phyloP scores from a whole-genome alignment of 306 rosid species.

The Phaseolus lunatus region DNA sequence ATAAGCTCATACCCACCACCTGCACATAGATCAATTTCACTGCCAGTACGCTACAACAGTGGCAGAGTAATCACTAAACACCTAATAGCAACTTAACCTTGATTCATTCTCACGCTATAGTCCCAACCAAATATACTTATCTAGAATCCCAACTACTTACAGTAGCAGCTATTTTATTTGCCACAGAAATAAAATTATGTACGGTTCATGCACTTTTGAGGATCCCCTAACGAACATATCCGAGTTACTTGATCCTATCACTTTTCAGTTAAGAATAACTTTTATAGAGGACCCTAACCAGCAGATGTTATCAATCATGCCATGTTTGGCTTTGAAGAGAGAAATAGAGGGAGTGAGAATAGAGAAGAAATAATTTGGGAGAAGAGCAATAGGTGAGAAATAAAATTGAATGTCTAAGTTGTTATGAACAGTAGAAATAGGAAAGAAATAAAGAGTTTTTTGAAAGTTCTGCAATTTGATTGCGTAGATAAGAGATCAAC shows the following conservation, averaged over 20 bases:
- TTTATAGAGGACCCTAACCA: not conserved
- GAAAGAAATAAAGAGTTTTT: too few species aligned
- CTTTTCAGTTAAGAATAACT: not conserved
- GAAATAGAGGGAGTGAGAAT: too few species aligned
- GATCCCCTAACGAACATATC: not conserved
- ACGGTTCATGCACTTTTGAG: not conserved
- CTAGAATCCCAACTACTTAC: not conserved
- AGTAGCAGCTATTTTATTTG: constrained; percentile 12
- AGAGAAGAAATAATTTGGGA: too few species aligned
- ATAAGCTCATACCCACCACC: constrained; percentile 19
- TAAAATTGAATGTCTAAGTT: too few species aligned
- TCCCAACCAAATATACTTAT: not conserved
- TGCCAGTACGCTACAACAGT: not conserved
- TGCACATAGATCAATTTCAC: constrained; percentile 9
- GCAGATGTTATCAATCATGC: not conserved
- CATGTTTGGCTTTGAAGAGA: not conserved
- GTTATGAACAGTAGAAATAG: too few species aligned
- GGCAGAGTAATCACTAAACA: constrained; percentile 5
- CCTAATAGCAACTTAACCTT: constrained; percentile 18
- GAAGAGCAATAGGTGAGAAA: too few species aligned
- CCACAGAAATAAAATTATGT: not conserved
- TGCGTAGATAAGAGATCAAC: too few species aligned
- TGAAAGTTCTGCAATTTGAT: too few species aligned
- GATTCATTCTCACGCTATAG: not conserved
- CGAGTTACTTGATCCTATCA: not conserved